Evolutionary conservation across 2,329 filamentous ascomycete genomes (phyloP), one percentile per base, ranked within the genome.

Genomic region (Ceratocystis harringtonii): DNA sequence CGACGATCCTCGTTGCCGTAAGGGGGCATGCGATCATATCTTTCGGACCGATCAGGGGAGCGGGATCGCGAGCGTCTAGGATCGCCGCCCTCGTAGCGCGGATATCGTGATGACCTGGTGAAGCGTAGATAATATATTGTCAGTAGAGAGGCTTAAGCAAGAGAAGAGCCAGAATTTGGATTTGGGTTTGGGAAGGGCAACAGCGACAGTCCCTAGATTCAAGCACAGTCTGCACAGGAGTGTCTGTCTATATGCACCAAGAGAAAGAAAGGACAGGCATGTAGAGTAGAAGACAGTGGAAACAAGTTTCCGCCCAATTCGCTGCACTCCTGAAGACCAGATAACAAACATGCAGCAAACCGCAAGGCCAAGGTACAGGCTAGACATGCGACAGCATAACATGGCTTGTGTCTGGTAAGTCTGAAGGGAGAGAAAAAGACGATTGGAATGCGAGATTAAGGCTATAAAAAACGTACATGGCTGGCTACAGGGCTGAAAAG

Each of bases 1-100:
- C 89, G 83, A 68, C 87, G 82, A 72, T 92, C 88, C 69, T 80
- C 79, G 71, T 90, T 82, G 70, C 78, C 76, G 69, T 83, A 84
- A 69, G 81, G 78, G 7, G 79, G 78, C 25, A 73, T 75, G 66
- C 81, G 77, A 68, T 84, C 80, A 68, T 80, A 90, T 67, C 85
- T 82, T 69, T 84, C 84, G 61, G 86, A 85, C 67, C 85, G 82
- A 69, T 84, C 84, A 62, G 86, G 85, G 30, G 86, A 90, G 69
- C 88, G 81, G 70, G 81, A 87, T 72, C 84, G 81, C 69, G 84
- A 87, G 75, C 79, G 83, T 72, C 80, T 82, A 6, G 57, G 60
- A 72, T 84, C 81, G 73, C 80, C 78, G 72, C 62, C 48, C 19
- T 86, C 84, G 75, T 85, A 85, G 71, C 84, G 81, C 70, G 82